Base-by-base conservation (phyloP, 164 flowering plant species). In the Santalum album region DNA sequence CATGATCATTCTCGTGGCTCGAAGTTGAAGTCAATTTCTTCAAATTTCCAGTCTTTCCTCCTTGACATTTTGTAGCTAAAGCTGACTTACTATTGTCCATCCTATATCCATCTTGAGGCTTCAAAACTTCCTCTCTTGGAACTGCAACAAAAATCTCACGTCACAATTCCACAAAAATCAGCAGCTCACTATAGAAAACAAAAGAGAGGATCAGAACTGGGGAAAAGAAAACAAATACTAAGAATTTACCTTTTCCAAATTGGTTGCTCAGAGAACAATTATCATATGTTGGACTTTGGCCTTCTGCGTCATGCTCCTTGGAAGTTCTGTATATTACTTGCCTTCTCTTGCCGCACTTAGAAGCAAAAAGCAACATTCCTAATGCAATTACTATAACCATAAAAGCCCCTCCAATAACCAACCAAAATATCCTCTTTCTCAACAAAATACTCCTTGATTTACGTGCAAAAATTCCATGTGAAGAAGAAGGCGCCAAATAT, bases 391-490 rank as follows among this genome's bases (percentile, higher is more conserved):
- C 51, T 21, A 58, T 24, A 56, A 79, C 17, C 22, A 73, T 23
- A 1, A 72, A 22, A 12, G 54, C 54, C 34, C 69, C 96, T 12
- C 49, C 70, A 62, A 71, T 25, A 25, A 66, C 72, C 61, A 73
- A 45, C 71, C 66, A 65, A 58, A 73, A 32, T 17, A 79, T 45
- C 38, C 34, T 70, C 64, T 61, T 78, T 18, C 66, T 53, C 18
- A 74, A 52, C 39, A 66, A 63, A 38, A 49, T 58, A 3, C 44
- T 72, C 26, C 23, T 57, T 12, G 47, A 53, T 51, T 60, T 64
- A 22, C 63, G 38, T 25, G 36, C 29, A 32, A 77, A 64, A 34
- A 85, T 76, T 42, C 69, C 76, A 57, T 60, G 29, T 49, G 65
- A 70, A 27, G 84, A 52, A 45, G 71, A 38, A 52, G 85, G 82